phyloP scores from a whole-genome alignment of 768 basidiomycete genomes.

The Auriscalpium microsporum region DNA sequence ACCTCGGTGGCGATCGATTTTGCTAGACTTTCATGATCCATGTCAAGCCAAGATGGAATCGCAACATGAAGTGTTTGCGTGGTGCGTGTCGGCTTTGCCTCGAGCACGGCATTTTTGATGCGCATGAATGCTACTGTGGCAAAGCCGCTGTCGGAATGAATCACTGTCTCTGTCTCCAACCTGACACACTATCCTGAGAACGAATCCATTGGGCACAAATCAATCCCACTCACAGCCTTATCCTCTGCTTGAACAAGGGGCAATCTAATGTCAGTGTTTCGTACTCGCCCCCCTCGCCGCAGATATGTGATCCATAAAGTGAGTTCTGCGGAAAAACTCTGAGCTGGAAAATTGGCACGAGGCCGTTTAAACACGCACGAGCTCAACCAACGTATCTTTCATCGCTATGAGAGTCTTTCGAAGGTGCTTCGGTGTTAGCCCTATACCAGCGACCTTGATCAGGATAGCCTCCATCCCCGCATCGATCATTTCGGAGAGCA shows the following conservation, averaged over 20 bases:
- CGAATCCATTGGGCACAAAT: not conserved
- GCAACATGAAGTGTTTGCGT: conserved; percentile 14
- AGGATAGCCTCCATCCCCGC: conserved; percentile 73
- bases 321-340: conserved; percentile 42
- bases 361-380: conserved; percentile 39
- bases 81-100: conserved; percentile 34
- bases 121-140: conserved; percentile 89
- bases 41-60: conserved; percentile 49
- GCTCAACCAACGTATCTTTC: conserved; percentile 58
- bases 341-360: not conserved
- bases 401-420: conserved; percentile 69
- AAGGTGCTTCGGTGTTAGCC: conserved; percentile 69
- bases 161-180: conserved; percentile 57
- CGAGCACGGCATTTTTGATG: conserved; percentile 60
- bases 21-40: conserved; percentile 19
- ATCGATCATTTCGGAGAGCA: conserved; percentile 81
- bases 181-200: conserved; percentile 26
- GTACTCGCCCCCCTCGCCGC: conserved; percentile 98
- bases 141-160: conserved; percentile 74
- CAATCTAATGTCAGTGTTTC: conserved; percentile 89
- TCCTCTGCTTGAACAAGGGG: conserved; percentile 74
- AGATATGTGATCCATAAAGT: conserved; percentile 84
- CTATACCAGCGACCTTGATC: conserved; percentile 95
- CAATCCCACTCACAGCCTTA: conserved; percentile 49
- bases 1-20: not conserved